Conservation (phyloP, 345 rosid genomes). For the Brassica cretica region DNA sequence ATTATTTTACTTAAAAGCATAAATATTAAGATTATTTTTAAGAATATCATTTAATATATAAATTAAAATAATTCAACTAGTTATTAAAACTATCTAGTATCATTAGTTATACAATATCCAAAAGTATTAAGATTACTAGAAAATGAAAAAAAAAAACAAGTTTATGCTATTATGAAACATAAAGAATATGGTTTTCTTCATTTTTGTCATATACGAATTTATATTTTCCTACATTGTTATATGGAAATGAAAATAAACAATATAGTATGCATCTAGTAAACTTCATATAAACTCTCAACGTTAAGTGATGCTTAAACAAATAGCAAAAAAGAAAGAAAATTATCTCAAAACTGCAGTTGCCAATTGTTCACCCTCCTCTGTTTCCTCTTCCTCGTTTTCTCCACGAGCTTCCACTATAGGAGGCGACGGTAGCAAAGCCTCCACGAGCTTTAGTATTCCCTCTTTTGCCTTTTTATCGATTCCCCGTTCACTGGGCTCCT, state of each 20-base stretch:
- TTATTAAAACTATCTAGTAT: no score
- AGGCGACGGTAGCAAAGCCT: constrained; percentile 37
- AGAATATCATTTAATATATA: no score
- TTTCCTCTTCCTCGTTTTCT: constrained; percentile 6
- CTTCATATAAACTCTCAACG: background rate
- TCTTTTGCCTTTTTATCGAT: background rate
- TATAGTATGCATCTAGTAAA: background rate
- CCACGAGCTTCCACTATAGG: background rate
- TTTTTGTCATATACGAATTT: background rate
- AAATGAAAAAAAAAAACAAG: no score
- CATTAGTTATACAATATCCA: no score
- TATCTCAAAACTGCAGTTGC: background rate
- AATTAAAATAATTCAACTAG: no score
- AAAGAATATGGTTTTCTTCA: background rate
- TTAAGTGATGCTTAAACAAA: background rate
- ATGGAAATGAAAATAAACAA: background rate
- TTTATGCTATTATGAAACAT: no score
- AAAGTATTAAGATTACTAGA: no score
- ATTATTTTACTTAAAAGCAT: no score
- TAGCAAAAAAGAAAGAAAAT: background rate
- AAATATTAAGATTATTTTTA: no score
- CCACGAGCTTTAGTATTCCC: constrained; percentile 34
- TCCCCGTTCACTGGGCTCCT: constrained; percentile 5
- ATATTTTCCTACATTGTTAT: background rate
- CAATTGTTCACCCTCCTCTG: constrained; percentile 26